These are phyloP conservation scores for Hymenoscyphus repandus DNA, from an alignment of 2,329 filamentous ascomycete species.

Conservation along the genomic window DNA sequence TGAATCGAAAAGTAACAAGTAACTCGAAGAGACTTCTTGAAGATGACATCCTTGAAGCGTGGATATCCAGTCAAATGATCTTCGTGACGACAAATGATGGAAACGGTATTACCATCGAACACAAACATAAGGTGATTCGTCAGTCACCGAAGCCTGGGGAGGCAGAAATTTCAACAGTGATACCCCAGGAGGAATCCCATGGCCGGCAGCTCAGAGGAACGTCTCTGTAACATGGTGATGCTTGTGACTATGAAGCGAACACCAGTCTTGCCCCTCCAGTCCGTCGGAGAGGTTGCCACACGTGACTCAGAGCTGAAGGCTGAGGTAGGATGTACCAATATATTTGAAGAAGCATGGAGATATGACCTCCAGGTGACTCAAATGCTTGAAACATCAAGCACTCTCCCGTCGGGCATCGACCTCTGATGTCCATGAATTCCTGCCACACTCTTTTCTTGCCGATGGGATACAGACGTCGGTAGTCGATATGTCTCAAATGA, in stretches of 20 bases:
- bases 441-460: background rate
- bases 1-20: too few species aligned
- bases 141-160: too few species aligned
- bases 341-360: background rate
- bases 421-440: background rate
- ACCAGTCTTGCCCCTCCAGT: background rate
- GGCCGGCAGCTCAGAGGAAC: too few species aligned
- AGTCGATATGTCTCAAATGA: slow-evolving; percentile 5
- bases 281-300: slow-evolving; percentile 3
- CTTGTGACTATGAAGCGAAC: background rate
- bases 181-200: too few species aligned
- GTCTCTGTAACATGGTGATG: too few species aligned
- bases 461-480: background rate
- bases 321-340: background rate
- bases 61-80: too few species aligned
- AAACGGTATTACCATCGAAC: too few species aligned
- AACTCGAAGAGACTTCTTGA: too few species aligned
- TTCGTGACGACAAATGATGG: too few species aligned
- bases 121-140: too few species aligned
- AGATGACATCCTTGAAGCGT: too few species aligned
- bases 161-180: too few species aligned
- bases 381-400: slow-evolving; percentile 1
- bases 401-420: background rate
- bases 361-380: background rate
- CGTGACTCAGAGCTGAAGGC: slow-evolving; percentile 1